Evolutionary conservation across 495 filamentous ascomycete species (phyloP), one percentile per base, ranked within the genome.

Genomic region (Hypoxylon lienhwacheense): DNA sequence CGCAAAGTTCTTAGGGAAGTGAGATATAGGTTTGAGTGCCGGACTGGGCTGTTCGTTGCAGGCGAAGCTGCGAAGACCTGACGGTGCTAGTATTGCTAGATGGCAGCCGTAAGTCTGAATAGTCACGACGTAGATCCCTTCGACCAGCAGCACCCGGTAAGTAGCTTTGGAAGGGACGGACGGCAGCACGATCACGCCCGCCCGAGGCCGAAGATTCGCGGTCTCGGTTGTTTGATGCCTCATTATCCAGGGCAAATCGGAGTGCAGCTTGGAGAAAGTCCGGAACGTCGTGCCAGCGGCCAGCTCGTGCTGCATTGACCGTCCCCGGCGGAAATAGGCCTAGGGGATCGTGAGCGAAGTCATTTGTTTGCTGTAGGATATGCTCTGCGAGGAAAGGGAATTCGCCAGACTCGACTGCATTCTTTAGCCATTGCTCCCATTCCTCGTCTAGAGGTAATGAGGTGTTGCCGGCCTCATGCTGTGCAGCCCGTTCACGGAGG

Each of bases 401-500:
- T 47, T 77, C 72, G 43, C 79, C 79, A 7, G 73, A 69, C 42
- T 92, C 89, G 24, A 85, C 81, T 35, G 84, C 84, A 59, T 90
- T 87, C 66, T 91, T 91, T 26, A 93, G 67, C 85, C 87, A 93
- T 69, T 89, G 87, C 67, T 93, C 89, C 84, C 84, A 92, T 51
- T 87, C 86, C 47, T 86, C 83, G 61, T 95, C 88, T 26, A 90
- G 75, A 15, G 82, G 81, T 25, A 84, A 79, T 4, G 68, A 81
- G 55, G 67, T 74, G 75, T 71, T 85, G 63, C 78, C 85, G 51
- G 74, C 84, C 72, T 74, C 85, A 48, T 70, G 67, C 61, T 70
- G 84, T 26, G 76, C 86, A 33, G 83, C 87, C 19, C 85, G 83
- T 35, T 82, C 83, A 37, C 85, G 70, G n/a, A 93, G 80, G 22